Evolutionary conservation across 495 filamentous ascomycete genomes (phyloP).

Genomic region (Haplographium delicatum): DNA sequence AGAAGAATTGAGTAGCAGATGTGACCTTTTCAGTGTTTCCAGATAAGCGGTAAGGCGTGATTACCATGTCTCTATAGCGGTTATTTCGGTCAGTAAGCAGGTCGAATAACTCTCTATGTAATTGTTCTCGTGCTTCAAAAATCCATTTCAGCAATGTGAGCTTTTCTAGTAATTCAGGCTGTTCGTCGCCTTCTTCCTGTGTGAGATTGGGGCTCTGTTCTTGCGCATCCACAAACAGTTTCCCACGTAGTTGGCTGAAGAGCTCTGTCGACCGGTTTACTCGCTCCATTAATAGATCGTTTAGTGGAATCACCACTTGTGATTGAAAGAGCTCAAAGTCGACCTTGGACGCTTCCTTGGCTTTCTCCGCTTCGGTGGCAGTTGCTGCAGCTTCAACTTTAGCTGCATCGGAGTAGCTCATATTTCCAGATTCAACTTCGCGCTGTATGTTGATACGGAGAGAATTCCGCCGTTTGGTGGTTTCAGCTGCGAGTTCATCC

Average conservation of each 20-base stretch:
- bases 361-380: constrained; percentile 53
- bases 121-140: constrained; percentile 83
- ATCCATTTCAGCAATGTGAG: constrained; percentile 96
- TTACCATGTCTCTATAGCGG: constrained; percentile 73
- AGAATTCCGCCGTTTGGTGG: constrained; percentile 37
- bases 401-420: constrained; percentile 76
- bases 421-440: constrained; percentile 66
- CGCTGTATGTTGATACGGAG: constrained; percentile 60
- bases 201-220: constrained; percentile 69
- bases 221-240: constrained; percentile 68
- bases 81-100: constrained; percentile 78
- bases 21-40: constrained; percentile 66
- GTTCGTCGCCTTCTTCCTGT: constrained; percentile 92
- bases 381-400: constrained; percentile 63
- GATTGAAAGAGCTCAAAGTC: constrained; percentile 76
- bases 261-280: constrained; percentile 57
- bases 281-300: constrained; percentile 62
- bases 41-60: constrained; percentile 71
- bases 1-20: constrained; percentile 76
- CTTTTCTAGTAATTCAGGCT: constrained; percentile 89
- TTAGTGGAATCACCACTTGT: constrained; percentile 68
- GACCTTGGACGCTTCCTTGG: constrained; percentile 58
- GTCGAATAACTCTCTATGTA: constrained; percentile 80
- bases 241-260: constrained; percentile 64
- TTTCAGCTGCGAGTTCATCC: constrained; percentile 36